Conservation (phyloP, 1,139 yeast species). For the Suhomyces bokatorum region DNA sequence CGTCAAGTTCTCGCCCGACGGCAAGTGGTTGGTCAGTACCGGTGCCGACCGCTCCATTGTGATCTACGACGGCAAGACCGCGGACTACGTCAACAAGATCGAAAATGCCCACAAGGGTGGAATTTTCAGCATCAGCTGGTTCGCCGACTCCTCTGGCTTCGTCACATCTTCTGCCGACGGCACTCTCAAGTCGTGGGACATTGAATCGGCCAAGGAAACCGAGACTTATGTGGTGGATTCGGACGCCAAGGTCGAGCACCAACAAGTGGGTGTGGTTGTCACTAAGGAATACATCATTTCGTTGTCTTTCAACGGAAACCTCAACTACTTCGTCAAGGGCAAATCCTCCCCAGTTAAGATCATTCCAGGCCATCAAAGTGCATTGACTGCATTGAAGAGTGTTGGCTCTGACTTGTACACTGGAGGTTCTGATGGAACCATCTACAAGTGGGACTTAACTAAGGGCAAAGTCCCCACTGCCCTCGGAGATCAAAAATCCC, state of each 20-base stretch:
- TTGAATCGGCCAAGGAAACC: conserved; percentile 23
- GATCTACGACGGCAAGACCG: conserved; percentile 84
- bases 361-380: conserved; percentile 77
- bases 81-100: conserved; percentile 62
- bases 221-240: conserved; percentile 47
- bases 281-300: conserved; percentile 61
- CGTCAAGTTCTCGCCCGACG: conserved; percentile 80
- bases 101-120: conserved; percentile 74
- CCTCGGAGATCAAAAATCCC: conserved; percentile 29
- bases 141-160: conserved; percentile 51
- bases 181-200: conserved; percentile 65
- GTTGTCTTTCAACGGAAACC: conserved; percentile 68
- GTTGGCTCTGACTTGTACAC: conserved; percentile 42
- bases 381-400: conserved; percentile 55
- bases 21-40: conserved; percentile 70
- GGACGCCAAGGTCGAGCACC: conserved; percentile 49
- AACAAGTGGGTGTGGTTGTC: conserved; percentile 79
- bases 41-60: conserved; percentile 83
- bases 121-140: conserved; percentile 76
- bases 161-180: conserved; percentile 87
- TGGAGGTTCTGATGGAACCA: conserved; percentile 84
- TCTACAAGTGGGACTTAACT: conserved; percentile 56
- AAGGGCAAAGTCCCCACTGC: conserved; percentile 29
- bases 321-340: conserved; percentile 55
- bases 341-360: conserved; percentile 42